Evolutionary conservation across 768 basidiomycete species (phyloP), one percentile per base, ranked within the genome.

Genomic region (Lactarius sp.): DNA sequence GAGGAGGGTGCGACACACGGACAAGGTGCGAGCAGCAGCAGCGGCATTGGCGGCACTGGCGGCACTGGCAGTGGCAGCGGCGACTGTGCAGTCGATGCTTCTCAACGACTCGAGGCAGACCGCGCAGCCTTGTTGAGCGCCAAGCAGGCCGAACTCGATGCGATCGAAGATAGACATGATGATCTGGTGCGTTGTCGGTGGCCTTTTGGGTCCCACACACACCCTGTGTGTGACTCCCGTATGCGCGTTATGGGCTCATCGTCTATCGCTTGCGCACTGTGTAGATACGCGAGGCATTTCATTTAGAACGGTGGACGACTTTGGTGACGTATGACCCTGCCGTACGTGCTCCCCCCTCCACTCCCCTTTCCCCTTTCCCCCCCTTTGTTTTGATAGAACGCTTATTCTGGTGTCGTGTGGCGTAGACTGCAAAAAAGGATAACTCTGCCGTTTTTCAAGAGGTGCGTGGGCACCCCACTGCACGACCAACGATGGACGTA

Each of bases 261-360:
- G 52, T 61, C 2, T 27, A 27, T 27, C 27, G 2, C 27, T 27
- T 34, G 55, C 31, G 52, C 62, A 14, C 61, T 14, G 49, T 22
- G 47, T 65, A 93, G 88, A 80, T 96, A 53, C 84, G 94, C 64
- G 92, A 98, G 74, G 79, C 84, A 62, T 98, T 95, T 74, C 94
- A 98, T 71, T 80, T 96, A 75, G 88, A 94, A 67, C 79, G 87
- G 62, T 95, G 89, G 71, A 82, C 85, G 3, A 85, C 82, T 31
- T 79, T 96, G 77, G 75, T 94, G 41, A 80, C 78, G 20, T 98
- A 85, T 72, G 82, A 95, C 73, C 94, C 94, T 9, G 73, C 78
- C 74, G 89, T 90, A 83, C 71, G 58, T 22, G 31, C 36, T 50
- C 14, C 34, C 34, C 18, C 54, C 18, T 8, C 6, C 20, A 33